Base-by-base conservation (phyloP, 164 flowering plant species). In the Akebia trifoliata region DNA sequence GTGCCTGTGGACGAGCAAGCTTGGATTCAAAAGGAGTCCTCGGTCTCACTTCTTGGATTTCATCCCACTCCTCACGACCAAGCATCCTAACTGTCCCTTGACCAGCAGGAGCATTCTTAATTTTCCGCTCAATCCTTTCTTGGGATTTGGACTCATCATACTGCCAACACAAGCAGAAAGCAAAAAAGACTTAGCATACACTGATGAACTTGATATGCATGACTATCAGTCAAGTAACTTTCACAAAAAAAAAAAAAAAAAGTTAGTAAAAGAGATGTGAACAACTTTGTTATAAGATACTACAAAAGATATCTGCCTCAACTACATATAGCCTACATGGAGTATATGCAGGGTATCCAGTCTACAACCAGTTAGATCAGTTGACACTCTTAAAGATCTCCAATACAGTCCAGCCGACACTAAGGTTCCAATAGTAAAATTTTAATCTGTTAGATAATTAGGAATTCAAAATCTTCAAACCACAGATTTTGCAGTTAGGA, bases 21-120 rank as follows among this genome's bases (percentile, higher is more conserved):
- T 80, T 84, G 38, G 98, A 88, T 62, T 91, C 98, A 76, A 88
- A 91, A 51, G 98, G 98, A 64, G 96, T 91, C 61, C 95, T 78
- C 24, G 98, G 98, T 67, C 94, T 73, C 40, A 82, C 69, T 70
- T 86, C 98, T 64, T 72, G 81, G 35, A 84, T 70, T 51, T 66
- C 71, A 1, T 84, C 90, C 98, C 98, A 91, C 62, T 91, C 98
- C 67, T 91, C 96, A 50, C 78, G 90, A 54, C 69, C 78, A 11
- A 91, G 82, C 96, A 88, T 88, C 80, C 95, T 84, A n/a, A 86
- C 84, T 0, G 88, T 75, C 48, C 98, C 98, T 62, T 76, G 81
- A 50, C 77, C 98, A 49, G 78, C 57, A 52, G 96, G 96, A 52
- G 92, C 90, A 67, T 88, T 76, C 67, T 65, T 69, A 69, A 91